Conservation (phyloP, 768 basidiomycete genomes). For the Mrakia blollopis region DNA sequence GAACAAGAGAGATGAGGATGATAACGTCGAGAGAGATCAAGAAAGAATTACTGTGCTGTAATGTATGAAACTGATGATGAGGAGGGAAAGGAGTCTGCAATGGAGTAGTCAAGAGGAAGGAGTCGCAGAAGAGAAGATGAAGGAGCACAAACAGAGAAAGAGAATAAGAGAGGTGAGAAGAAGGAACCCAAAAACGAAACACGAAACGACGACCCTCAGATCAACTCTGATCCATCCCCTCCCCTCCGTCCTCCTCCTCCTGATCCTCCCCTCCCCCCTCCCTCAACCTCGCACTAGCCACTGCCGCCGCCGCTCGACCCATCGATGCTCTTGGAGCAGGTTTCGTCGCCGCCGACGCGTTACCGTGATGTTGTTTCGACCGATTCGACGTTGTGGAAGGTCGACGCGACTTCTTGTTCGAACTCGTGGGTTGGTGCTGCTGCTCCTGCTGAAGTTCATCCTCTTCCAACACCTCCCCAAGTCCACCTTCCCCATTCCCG, state of each 20-base stretch:
- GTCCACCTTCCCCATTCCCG: neutral
- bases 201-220: too few species aligned
- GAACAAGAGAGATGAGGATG: too few species aligned
- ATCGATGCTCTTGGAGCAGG: neutral
- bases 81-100: too few species aligned
- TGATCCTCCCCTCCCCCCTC: neutral
- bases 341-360: neutral
- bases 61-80: too few species aligned
- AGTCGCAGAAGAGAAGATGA: too few species aligned
- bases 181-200: neutral
- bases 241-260: neutral
- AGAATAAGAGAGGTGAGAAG: neutral
- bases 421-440: conserved; percentile 48
- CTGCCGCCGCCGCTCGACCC: neutral
- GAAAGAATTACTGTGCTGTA: too few species aligned
- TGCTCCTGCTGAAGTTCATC: conserved; percentile 53
- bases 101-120: too few species aligned
- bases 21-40: too few species aligned
- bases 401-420: neutral
- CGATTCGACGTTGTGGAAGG: neutral
- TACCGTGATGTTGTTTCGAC: neutral
- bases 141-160: neutral
- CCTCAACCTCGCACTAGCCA: neutral
- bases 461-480: conserved; percentile 52
- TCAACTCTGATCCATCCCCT: neutral